Conservation (phyloP, 2,329 filamentous ascomycete genomes). For the Sarocladium brachiariae region DNA sequence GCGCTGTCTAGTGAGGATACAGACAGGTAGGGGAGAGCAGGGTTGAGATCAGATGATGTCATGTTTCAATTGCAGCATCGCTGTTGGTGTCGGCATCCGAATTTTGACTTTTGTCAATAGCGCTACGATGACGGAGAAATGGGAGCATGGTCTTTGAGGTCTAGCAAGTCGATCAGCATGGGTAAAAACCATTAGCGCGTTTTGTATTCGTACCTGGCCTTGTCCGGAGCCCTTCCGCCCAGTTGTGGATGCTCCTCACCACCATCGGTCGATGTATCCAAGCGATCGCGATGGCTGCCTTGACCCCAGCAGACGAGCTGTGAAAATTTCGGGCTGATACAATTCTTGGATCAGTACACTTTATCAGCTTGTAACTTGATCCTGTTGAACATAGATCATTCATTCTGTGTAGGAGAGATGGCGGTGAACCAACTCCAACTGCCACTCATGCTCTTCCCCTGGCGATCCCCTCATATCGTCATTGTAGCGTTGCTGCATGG, state of each 20-base stretch:
- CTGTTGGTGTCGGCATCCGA: too few relatives aligned
- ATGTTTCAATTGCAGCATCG: not conserved
- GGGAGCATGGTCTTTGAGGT: too few relatives aligned
- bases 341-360: not conserved
- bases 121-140: too few relatives aligned
- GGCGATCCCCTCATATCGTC: not conserved
- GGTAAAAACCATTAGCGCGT: not conserved
- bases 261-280: constrained; percentile 4
- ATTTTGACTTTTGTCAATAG: too few relatives aligned
- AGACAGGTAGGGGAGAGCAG: not conserved
- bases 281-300: constrained; percentile 1
- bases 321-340: not conserved
- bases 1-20: not conserved
- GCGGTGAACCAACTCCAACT: not conserved
- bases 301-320: not conserved
- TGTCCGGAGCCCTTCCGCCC: not conserved
- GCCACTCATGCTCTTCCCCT: not conserved
- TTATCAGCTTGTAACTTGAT: not conserved
- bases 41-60: constrained; percentile 1
- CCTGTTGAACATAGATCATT: too few relatives aligned
- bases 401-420: not conserved
- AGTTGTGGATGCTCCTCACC: constrained; percentile 4
- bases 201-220: not conserved
- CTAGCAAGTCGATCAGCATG: too few relatives aligned
- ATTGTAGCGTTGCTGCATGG: too few relatives aligned